Base-by-base conservation (phyloP, 768 basidiomycete species). In the Termitomyces sp. region DNA sequence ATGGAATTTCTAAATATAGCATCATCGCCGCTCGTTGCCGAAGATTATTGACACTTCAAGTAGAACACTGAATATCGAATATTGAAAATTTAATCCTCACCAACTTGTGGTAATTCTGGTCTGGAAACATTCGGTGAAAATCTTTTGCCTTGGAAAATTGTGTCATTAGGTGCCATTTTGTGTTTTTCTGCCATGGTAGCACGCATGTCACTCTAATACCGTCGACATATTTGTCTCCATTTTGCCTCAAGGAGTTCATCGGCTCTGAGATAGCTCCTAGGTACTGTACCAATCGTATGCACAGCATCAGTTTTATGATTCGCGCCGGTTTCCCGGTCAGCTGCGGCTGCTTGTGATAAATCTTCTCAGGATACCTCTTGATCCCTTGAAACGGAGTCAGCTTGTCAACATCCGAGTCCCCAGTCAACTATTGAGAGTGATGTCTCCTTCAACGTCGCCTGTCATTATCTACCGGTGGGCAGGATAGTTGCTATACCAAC, bases 401-500 rank as follows among this genome's bases (percentile, higher is more conserved):
- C 38, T n/a, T 8, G n/a, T 36, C 36, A 36, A 16, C 16, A 36
- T 16, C 6, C 5, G 18, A 40, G 7, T 36, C 18, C 18, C 7
- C 38, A 4, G 18, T n/a, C 38, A 40, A 40, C 49, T 45, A 8
- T 20, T 24, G 5, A 32, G 10, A 38, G 18, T 53, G n/a, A 49
- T 59, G 33, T 35, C 52, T 53, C 33, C 58, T 63, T 40, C 52
- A 49, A 24, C 38, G 32, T 38, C 61, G 6, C 65, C 70, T 54
- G 75, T 81, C 38, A 71, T 82, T 28, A 54, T 80, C 44, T 83
- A 83, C 62, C 76, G 77, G 80, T 79, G 49, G 63, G 74, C 66
- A 46, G 52, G 9, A 28, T 13, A 5, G 38, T 40, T 41, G 36
- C n/a, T 5, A 26, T 26, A 11, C 44, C 30, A 10, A 33, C n/a